A percentile compares a stretch with the other conserved stretches of the same genome.
These are phyloP conservation scores for Fusarium chaquense DNA, from an alignment of 2,329 filamentous ascomycete species.

Conservation along the genomic window DNA sequence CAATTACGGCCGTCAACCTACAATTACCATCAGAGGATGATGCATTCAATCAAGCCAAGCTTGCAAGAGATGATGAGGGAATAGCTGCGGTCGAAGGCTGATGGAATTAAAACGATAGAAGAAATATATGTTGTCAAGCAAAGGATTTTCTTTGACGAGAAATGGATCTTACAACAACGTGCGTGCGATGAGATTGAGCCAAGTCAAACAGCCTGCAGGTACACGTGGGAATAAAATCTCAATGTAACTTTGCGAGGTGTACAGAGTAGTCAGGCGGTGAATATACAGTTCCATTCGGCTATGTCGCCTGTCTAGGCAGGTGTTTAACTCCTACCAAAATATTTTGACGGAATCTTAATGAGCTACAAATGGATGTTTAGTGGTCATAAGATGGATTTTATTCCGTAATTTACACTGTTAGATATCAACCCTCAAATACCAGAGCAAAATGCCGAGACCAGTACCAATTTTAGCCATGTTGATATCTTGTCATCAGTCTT, in stretches of 20 bases:
- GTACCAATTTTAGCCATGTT: too few species aligned
- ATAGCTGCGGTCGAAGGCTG: slow-evolving; percentile 31
- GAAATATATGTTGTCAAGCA: background rate
- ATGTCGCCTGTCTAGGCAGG: background rate
- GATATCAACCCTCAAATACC: background rate
- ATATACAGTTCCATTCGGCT: background rate
- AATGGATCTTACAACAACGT: rapidly evolving
- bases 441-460: background rate
- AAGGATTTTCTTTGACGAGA: background rate
- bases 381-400: background rate
- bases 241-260: background rate
- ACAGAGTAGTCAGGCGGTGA: background rate
- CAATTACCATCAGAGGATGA: slow-evolving; percentile 14
- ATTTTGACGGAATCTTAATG: rapidly evolving
- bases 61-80: slow-evolving; percentile 15
- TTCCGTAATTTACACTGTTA: background rate
- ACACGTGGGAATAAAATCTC: background rate
- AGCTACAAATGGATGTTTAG: rapidly evolving
- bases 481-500: too few species aligned
- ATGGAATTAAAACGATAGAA: rapidly evolving
- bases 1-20: slow-evolving; percentile 13
- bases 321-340: background rate
- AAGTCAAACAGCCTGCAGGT: background rate
- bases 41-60: slow-evolving; percentile 17
- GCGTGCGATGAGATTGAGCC: background rate